Percentiles rank a stretch among this genome's conserved stretches.
phyloP scores from a whole-genome alignment of 306 rosid species.

The Gynostemma pentaphyllum region DNA sequence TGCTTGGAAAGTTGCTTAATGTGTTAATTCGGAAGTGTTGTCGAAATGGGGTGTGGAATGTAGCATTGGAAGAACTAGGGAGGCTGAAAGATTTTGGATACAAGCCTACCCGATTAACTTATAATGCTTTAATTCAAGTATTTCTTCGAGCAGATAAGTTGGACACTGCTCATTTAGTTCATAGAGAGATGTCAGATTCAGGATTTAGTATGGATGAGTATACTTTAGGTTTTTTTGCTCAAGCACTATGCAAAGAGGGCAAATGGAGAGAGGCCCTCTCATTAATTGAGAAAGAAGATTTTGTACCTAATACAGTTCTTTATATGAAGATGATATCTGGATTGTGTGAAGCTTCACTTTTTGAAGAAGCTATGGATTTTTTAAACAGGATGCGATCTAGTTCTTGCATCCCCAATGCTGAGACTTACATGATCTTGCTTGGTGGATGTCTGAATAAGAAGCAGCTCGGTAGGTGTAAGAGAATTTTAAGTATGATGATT shows the following conservation, averaged over 20 bases:
- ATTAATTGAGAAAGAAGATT: conserved; percentile 47
- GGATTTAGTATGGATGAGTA: conserved; percentile 59
- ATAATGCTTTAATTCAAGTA: conserved; percentile 63
- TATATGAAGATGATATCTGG: conserved; percentile 74
- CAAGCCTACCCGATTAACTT: conserved; percentile 47
- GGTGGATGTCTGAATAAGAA: conserved; percentile 65
- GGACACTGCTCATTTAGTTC: conserved; percentile 60
- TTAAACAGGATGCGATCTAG: conserved; percentile 56
- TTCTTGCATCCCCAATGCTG: conserved; percentile 66
- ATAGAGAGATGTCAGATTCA: conserved; percentile 52
- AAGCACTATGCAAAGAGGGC: conserved; percentile 54
- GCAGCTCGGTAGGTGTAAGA: conserved; percentile 70
- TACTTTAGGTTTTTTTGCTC: conserved; percentile 45
- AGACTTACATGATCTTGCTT: conserved; percentile 52
- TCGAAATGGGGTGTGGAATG: conserved; percentile 62
- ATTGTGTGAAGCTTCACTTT: conserved; percentile 69
- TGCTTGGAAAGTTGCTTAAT: conserved; percentile 60
- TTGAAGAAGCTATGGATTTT: conserved; percentile 67
- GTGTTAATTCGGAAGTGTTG: conserved; percentile 58
- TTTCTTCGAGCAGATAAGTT: conserved; percentile 52
- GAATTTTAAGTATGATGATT: conserved; percentile 78
- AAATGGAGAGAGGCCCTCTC: conserved; percentile 48
- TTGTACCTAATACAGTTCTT: conserved; percentile 43
- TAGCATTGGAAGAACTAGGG: conserved; percentile 74
- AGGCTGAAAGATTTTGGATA: conserved; percentile 80